Conservation (phyloP, 306 rosid genomes). For the Quercus robur region DNA sequence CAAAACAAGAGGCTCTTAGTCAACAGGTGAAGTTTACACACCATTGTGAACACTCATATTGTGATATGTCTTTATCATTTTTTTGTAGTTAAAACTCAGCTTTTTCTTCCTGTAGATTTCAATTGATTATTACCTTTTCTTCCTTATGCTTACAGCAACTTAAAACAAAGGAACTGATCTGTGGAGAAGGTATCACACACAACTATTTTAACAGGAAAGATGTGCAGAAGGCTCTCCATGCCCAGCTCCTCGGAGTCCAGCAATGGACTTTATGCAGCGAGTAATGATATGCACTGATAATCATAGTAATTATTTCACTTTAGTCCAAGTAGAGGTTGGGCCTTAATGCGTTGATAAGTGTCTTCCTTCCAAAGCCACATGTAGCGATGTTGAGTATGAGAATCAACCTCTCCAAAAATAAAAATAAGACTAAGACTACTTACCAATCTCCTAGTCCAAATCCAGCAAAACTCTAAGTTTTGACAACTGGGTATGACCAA, state of each 20-base stretch:
- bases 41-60: too few relatives aligned
- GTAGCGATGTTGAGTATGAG: too few relatives aligned
- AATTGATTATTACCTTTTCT: neutral
- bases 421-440: too few relatives aligned
- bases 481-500: too few relatives aligned
- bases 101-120: neutral
- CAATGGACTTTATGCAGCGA: neutral
- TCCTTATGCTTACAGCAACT: neutral
- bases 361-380: too few relatives aligned
- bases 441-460: too few relatives aligned
- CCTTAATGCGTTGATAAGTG: too few relatives aligned
- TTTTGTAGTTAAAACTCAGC: neutral
- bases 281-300: neutral
- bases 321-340: too few relatives aligned
- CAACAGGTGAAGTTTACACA: neutral
- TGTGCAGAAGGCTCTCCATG: neutral
- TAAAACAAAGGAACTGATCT: neutral
- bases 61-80: neutral
- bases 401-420: too few relatives aligned
- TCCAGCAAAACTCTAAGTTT: too few relatives aligned
- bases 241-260: neutral
- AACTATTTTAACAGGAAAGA: slow-evolving; percentile 1
- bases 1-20: neutral
- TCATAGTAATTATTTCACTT: neutral
- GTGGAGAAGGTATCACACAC: neutral